phyloP scores from a whole-genome alignment of 2,329 filamentous ascomycete species.

The Ophiosphaerella korrae region DNA sequence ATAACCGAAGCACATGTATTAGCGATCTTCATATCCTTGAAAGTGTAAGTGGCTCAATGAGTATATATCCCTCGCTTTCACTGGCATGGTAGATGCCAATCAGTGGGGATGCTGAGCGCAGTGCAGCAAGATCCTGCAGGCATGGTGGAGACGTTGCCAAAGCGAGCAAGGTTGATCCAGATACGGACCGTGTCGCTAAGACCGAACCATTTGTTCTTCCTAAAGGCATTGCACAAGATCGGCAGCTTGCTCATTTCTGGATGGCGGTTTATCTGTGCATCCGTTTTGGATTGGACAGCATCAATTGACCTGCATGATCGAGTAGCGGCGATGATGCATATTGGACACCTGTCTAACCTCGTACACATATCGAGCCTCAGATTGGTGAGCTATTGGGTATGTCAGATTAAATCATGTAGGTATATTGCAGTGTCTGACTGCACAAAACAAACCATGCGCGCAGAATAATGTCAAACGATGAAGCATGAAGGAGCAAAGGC shows the following conservation, averaged over 20 bases:
- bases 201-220: not conserved
- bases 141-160: not conserved
- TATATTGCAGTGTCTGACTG: too few species aligned
- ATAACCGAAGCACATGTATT: not conserved
- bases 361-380: not conserved
- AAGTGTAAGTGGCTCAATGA: not conserved
- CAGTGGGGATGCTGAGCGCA: too few species aligned
- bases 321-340: not conserved
- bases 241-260: not conserved
- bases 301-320: not conserved
- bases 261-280: not conserved
- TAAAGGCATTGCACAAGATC: not conserved
- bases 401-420: too few species aligned
- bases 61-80: not conserved
- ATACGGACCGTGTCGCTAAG: not conserved
- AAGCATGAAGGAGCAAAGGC: too few species aligned
- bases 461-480: too few species aligned
- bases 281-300: not conserved
- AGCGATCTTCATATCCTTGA: constrained; percentile 1
- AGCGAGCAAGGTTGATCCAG: not conserved
- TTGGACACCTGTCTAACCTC: not conserved
- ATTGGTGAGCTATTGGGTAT: not conserved
- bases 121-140: not conserved
- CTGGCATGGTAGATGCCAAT: not conserved
- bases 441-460: too few species aligned